phyloP scores from a whole-genome alignment of 768 basidiomycete genomes.

The Lactifluus pinguis region DNA sequence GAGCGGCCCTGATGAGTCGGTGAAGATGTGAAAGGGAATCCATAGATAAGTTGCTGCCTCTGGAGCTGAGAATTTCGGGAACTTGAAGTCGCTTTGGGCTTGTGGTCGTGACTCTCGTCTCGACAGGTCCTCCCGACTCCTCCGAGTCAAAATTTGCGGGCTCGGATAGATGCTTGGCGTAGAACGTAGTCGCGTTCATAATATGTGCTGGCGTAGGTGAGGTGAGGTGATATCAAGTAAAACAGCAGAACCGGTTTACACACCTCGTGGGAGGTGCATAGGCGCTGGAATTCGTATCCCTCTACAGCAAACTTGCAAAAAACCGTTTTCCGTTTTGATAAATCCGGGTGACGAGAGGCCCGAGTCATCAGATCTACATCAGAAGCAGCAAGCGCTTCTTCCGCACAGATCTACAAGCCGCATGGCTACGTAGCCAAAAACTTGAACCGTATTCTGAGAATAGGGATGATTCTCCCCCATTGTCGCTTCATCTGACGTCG shows the following conservation, averaged over 20 bases:
- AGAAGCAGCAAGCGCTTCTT: no score
- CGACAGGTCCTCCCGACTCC: constrained; percentile 30
- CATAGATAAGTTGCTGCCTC: constrained; percentile 22
- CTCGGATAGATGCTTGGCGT: background rate
- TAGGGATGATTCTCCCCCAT: no score
- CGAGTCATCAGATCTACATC: no score
- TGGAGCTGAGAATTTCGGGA: constrained; percentile 30
- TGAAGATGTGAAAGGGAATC: constrained; percentile 5
- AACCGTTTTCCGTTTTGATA: no score
- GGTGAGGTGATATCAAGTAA: background rate
- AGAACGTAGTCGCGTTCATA: background rate
- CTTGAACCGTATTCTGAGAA: no score
- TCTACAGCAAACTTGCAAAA: no score
- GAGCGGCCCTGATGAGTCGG: constrained; percentile 10
- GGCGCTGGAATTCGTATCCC: background rate
- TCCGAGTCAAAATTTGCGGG: constrained; percentile 29
- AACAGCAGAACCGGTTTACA: background rate
- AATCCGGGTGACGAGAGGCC: no score
- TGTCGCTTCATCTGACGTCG: no score
- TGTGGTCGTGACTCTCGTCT: constrained; percentile 24
- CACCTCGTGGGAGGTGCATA: constrained; percentile 15
- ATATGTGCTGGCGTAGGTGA: background rate
- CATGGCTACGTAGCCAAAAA: no score
- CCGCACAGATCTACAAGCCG: no score
- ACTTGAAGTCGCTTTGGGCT: constrained; percentile 8